Conservation (phyloP, 345 rosid genomes). For the Salix dunnii region DNA sequence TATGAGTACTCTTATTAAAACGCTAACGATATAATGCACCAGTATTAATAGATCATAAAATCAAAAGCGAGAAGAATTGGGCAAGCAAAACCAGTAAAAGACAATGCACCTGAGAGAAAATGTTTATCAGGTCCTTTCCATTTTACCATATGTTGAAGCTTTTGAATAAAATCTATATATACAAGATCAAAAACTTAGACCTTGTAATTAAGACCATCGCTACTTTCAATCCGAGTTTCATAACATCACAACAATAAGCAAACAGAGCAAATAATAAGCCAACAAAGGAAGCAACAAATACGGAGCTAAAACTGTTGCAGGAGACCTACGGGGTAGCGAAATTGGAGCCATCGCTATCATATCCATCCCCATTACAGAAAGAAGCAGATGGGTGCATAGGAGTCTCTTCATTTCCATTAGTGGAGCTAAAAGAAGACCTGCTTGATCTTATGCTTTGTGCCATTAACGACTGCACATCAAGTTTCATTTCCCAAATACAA, state of each 20-base stretch:
- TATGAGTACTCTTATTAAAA: not conserved
- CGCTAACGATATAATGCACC: not conserved
- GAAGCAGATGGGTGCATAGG: constrained; percentile 38
- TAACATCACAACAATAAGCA: not conserved
- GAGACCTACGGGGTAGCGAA: constrained; percentile 53
- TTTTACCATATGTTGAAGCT: not conserved
- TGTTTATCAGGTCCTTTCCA: not conserved
- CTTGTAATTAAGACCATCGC: not conserved
- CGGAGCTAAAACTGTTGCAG: not conserved
- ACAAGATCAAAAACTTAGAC: not conserved
- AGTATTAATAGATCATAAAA: not conserved
- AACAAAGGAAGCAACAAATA: not conserved
- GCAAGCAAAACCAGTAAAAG: not conserved
- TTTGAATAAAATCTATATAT: not conserved
- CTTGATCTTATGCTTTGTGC: constrained; percentile 50
- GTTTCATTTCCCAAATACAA: constrained; percentile 25
- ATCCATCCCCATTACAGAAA: constrained; percentile 58
- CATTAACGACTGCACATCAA: constrained; percentile 34
- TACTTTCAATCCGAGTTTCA: not conserved
- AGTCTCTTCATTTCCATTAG: constrained; percentile 41
- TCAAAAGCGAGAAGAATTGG: not conserved
- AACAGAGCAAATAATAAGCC: not conserved
- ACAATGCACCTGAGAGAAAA: not conserved
- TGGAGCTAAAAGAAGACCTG: constrained; percentile 51
- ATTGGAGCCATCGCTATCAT: constrained; percentile 69